These are phyloP conservation scores for Brasenia schreberi DNA, from an alignment of 164 flowering plant genomes.

Conservation along the genomic window DNA sequence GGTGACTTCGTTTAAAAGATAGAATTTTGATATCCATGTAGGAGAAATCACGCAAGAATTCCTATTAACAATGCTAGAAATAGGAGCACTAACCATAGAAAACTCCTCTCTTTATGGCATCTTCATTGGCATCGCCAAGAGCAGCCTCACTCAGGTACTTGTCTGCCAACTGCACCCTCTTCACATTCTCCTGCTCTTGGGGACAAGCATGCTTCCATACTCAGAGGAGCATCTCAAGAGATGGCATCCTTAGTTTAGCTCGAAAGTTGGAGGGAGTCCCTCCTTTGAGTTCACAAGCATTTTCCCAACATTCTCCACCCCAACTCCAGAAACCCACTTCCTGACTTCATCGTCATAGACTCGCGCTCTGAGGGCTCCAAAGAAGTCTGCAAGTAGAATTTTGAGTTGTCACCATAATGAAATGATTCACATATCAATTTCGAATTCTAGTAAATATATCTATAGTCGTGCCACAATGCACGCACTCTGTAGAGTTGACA, in stretches of 20 bases:
- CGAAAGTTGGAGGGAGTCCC: slow-evolving; percentile 38
- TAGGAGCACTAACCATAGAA: slow-evolving; percentile 20
- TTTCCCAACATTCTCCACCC: slow-evolving; percentile 26
- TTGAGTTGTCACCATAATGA: neutral
- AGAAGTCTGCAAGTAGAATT: slow-evolving; percentile 23
- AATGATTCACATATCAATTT: neutral
- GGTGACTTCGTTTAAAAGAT: too few relatives aligned
- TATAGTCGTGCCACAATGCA: too few relatives aligned
- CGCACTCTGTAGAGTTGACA: too few relatives aligned
- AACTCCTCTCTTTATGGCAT: slow-evolving; percentile 21
- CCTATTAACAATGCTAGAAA: slow-evolving; percentile 8
- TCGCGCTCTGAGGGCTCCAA: slow-evolving; percentile 40
- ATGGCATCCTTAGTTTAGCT: slow-evolving; percentile 35
- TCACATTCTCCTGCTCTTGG: slow-evolving; percentile 40
- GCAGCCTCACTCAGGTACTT: slow-evolving; percentile 33
- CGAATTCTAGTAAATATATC: neutral
- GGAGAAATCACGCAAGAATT: neutral
- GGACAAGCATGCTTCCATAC: slow-evolving; percentile 37
- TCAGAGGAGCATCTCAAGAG: slow-evolving; percentile 29
- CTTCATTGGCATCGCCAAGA: slow-evolving; percentile 33
- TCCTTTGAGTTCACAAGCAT: slow-evolving; percentile 45
- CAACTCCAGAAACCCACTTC: slow-evolving; percentile 33
- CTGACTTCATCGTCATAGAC: slow-evolving; percentile 43
- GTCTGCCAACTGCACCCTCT: slow-evolving; percentile 50
- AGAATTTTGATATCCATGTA: too few relatives aligned